phyloP scores from a whole-genome alignment of 345 rosid genomes.

The Fremontodendron californicum region DNA sequence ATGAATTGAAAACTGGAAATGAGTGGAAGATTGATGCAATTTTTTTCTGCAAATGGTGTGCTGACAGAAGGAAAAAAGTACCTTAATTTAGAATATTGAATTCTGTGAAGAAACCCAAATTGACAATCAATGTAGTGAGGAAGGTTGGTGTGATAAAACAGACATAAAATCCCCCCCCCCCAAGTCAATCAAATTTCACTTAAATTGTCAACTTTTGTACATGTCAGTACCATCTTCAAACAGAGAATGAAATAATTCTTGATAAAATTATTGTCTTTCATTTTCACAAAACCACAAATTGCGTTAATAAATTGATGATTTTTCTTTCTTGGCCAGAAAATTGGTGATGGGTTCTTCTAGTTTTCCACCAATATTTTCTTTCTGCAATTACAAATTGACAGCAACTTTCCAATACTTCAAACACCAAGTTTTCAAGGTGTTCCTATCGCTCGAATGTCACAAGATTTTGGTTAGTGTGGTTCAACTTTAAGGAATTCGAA shows the following conservation, averaged over 20 bases:
- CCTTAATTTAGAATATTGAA: background rate
- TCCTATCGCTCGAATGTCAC: background rate
- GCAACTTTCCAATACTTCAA: background rate
- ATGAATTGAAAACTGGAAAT: background rate
- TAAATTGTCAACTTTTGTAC: background rate
- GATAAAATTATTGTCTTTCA: background rate
- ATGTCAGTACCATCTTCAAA: background rate
- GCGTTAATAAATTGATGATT: no score
- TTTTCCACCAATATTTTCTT: background rate
- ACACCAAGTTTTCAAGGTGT: background rate
- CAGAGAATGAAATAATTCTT: background rate
- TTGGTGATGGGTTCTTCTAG: background rate
- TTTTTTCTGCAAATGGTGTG: conserved; percentile 7
- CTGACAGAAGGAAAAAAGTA: background rate
- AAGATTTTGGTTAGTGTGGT: background rate
- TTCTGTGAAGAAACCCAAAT: background rate
- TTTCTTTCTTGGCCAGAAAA: no score
- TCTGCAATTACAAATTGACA: background rate
- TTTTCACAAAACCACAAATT: background rate
- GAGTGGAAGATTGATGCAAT: background rate
- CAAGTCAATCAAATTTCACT: background rate
- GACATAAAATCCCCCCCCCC: no score
- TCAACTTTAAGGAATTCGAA: no score
- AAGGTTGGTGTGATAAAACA: background rate
- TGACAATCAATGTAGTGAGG: background rate